phyloP scores from a whole-genome alignment of 106 monocot genomes.

The Vanilla planifolia region DNA sequence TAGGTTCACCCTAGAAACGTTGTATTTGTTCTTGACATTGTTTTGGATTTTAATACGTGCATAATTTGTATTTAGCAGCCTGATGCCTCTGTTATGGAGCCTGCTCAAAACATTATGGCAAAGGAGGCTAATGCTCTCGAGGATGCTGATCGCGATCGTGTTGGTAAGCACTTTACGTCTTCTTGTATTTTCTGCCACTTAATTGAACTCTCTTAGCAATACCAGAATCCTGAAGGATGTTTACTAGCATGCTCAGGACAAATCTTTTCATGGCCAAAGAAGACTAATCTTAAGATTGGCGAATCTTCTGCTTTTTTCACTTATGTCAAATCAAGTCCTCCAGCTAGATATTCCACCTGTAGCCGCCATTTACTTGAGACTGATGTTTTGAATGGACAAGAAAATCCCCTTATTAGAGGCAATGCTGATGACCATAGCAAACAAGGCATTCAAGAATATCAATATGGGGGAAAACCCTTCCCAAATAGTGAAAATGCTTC shows the following conservation, averaged over 20 bases:
- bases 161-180: constrained; percentile 17
- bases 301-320: constrained; percentile 64
- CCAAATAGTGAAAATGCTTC: constrained; percentile 18
- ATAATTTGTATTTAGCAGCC: too few relatives aligned
- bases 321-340: constrained; percentile 42
- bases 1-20: not conserved
- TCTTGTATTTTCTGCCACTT: not conserved
- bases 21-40: not conserved
- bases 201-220: not conserved
- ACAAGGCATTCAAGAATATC: not conserved
- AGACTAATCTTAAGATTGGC: constrained; percentile 45
- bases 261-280: constrained; percentile 39
- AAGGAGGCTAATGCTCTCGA: constrained; percentile 7
- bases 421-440: not conserved
- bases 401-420: constrained; percentile 11
- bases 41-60: too few relatives aligned
- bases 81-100: constrained; percentile 15
- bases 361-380: constrained; percentile 13
- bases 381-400: constrained; percentile 4
- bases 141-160: constrained; percentile 4
- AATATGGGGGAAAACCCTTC: constrained; percentile 15
- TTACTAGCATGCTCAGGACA: constrained; percentile 27
- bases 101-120: constrained; percentile 6
- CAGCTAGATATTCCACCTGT: constrained; percentile 11
- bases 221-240: not conserved